These are phyloP conservation scores for Planoprotostelium fungivorum DNA, from an alignment of 78 protist genomes.

Conservation along the genomic window DNA sequence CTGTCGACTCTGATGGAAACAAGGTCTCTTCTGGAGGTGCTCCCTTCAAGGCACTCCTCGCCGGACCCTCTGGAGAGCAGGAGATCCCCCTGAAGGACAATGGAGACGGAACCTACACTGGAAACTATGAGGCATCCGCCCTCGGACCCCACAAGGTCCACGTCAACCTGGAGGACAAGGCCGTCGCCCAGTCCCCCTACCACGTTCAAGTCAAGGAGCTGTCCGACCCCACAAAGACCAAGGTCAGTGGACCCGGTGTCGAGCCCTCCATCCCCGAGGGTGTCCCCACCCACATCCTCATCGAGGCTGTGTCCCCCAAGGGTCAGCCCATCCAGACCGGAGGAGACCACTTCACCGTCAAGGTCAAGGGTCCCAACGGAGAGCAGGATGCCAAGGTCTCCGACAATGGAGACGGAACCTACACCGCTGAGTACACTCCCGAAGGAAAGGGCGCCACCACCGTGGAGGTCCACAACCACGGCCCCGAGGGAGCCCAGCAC, in stretches of 20 bases:
- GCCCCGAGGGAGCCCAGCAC: not conserved
- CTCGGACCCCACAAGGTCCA: conserved; percentile 54
- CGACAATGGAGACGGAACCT: conserved; percentile 74
- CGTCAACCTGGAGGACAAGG: conserved; percentile 27
- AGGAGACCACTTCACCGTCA: conserved; percentile 59
- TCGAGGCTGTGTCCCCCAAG: conserved; percentile 45
- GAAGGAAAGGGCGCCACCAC: conserved; percentile 7
- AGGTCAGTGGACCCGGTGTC: conserved; percentile 62
- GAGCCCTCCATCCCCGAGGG: conserved; percentile 1
- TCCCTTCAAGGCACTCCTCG: conserved; percentile 44
- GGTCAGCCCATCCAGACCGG: conserved; percentile 61
- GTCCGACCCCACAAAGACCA: conserved; percentile 38
- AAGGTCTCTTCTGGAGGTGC: conserved; percentile 49
- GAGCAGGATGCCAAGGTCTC: conserved; percentile 17
- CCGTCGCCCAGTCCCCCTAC: conserved; percentile 56
- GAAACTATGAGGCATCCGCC: conserved; percentile 40
- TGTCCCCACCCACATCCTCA: conserved; percentile 16
- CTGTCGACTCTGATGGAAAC: conserved; percentile 27
- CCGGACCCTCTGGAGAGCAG: conserved; percentile 15
- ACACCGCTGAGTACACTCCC: conserved; percentile 64
- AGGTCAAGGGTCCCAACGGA: conserved; percentile 45
- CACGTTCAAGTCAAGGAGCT: conserved; percentile 49
- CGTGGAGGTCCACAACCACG: not conserved
- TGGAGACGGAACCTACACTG: conserved; percentile 73
- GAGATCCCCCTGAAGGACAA: conserved; percentile 46